A percentile compares a stretch with the other conserved stretches of the same genome.
Evolutionary conservation across 352 stramenopile genomes (phyloP).

Genomic region (Peronospora farinosa): DNA sequence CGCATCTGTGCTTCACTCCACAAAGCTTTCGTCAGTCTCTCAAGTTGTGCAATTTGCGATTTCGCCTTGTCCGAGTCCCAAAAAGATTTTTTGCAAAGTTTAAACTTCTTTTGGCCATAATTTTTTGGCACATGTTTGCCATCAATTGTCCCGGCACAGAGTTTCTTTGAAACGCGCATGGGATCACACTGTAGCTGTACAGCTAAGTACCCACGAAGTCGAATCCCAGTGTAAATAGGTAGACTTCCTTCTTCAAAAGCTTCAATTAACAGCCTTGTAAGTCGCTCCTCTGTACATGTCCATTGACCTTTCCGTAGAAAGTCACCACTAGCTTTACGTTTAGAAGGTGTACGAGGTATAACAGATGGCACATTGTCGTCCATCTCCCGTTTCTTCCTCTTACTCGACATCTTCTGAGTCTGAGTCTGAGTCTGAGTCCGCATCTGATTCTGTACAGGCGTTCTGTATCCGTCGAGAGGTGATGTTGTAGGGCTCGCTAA

Average conservation of each 20-base stretch:
- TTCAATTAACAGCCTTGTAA: constrained; percentile 55
- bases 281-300: constrained; percentile 58
- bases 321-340: constrained; percentile 55
- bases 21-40: constrained; percentile 45
- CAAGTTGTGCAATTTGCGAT: constrained; percentile 36
- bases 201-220: constrained; percentile 66
- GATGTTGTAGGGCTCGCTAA: constrained; percentile 1
- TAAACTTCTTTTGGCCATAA: constrained; percentile 76
- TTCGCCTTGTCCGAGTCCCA: constrained; percentile 49
- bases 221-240: constrained; percentile 67
- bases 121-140: constrained; percentile 69
- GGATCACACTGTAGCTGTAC: constrained; percentile 74
- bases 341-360: constrained; percentile 10
- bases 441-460: constrained; percentile 19
- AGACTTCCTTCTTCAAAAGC: constrained; percentile 68
- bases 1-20: constrained; percentile 51
- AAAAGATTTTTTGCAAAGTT: constrained; percentile 48
- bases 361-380: constrained; percentile 9
- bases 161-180: constrained; percentile 80
- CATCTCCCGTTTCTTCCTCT: constrained; percentile 31
- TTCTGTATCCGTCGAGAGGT: constrained; percentile 19
- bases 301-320: constrained; percentile 72
- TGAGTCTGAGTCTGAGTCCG: constrained; percentile 10
- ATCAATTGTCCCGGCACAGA: constrained; percentile 62
- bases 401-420: constrained; percentile 18